Evolutionary conservation across 805 yeast species (phyloP), one percentile per base, ranked within the genome.

Genomic region (Yarrowia divulgata): DNA sequence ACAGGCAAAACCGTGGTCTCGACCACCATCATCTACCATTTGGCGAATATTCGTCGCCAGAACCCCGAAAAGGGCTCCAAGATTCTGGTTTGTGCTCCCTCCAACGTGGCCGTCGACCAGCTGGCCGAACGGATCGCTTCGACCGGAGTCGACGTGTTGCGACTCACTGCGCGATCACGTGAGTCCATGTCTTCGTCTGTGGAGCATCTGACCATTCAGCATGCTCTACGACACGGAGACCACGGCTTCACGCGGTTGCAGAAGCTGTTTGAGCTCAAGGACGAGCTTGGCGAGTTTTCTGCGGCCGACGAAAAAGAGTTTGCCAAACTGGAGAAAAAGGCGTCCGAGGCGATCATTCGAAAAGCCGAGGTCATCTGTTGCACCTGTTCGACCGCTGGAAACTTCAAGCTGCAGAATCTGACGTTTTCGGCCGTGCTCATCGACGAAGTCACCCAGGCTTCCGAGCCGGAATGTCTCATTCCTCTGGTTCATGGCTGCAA

Each of bases 1-100:
- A 93, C 98, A 0, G 98, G 98, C 77, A 93, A 93, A 76, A 93
- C 98, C 0, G 96, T 91, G 16, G 93, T 97, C 0, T 91, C 97
- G 0, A 94, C 97, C 1, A 88, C 97, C 0, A 90, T 93, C 70
- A 85, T 93, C 39, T 89, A 90, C 73, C 97, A 91, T 74, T 80
- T 92, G 68, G 82, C 87, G 2, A 85, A 86, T 70, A 75, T 88
- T 71, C 46, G 45, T 8, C 68, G 68, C 3, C 48, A 48, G 57
- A 48, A 48, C 46, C 57, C 57, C 46, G 62, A 42, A 16, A 86
- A 85, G 73, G 85, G 85, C 69, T 88, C 86, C 60, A 85, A 86
- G 71, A 87, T 93, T 9, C 82, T 93, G 49, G 97, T 93, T 2
- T 91, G 97, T 82, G 97, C 98, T 3, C 97, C 98, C 29, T 93